Conservation (phyloP, 208 protist species). For the Crithidia brevicula region DNA sequence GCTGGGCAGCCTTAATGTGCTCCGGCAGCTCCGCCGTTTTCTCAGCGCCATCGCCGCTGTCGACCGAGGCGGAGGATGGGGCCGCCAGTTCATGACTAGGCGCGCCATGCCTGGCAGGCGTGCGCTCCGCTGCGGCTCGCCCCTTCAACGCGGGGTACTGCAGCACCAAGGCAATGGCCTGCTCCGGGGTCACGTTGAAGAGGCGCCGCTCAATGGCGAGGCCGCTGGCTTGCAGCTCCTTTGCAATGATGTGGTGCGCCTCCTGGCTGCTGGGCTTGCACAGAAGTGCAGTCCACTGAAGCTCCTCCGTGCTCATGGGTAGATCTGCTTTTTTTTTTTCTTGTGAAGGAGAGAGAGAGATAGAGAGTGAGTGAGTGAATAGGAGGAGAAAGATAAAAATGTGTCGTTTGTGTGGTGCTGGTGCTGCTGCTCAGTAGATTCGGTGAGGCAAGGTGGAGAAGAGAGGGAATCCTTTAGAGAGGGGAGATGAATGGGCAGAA, state of each 20-base stretch:
- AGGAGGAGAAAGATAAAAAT: too few relatives aligned
- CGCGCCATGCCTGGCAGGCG: too few relatives aligned
- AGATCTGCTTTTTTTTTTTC: neutral
- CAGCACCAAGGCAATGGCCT: constrained; percentile 54
- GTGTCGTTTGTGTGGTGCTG: too few relatives aligned
- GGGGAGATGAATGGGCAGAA: too few relatives aligned
- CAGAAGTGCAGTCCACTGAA: constrained; percentile 60
- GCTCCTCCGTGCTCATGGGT: constrained; percentile 1
- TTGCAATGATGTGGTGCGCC: constrained; percentile 56
- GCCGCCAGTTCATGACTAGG: too few relatives aligned
- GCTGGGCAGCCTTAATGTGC: constrained; percentile 22
- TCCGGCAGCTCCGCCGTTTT: constrained; percentile 12
- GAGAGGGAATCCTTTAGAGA: too few relatives aligned
- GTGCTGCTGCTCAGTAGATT: too few relatives aligned
- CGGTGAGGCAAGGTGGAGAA: too few relatives aligned
- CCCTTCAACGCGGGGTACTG: constrained; percentile 54
- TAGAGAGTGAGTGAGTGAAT: too few relatives aligned
- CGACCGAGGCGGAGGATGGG: neutral
- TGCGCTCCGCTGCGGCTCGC: neutral
- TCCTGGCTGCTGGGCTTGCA: constrained; percentile 70
- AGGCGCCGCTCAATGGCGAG: constrained; percentile 58
- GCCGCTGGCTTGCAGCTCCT: constrained; percentile 51
- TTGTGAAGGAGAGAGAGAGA: neutral
- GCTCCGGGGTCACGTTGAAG: constrained; percentile 49
- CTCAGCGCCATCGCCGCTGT: neutral